Evolutionary conservation across 805 yeast species (phyloP).

Genomic region (Saccharomyces jurei): DNA sequence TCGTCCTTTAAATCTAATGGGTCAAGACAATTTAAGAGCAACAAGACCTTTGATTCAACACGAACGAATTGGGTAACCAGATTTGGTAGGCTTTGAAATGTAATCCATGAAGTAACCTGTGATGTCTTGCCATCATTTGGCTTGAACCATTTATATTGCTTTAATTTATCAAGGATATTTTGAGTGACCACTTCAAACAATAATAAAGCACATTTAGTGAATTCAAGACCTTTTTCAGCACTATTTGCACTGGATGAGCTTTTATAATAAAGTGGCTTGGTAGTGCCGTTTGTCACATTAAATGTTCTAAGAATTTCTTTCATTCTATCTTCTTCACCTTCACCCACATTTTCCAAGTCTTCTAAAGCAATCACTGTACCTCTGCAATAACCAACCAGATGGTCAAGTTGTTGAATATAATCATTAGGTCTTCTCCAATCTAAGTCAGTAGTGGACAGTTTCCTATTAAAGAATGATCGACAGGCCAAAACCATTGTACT

Average conservation of each 20-base stretch:
- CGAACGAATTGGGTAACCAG: slow-evolving; percentile 25
- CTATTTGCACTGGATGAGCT: background rate
- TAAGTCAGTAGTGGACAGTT: slow-evolving; percentile 5
- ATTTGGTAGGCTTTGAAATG: slow-evolving; percentile 33
- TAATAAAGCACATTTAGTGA: slow-evolving; percentile 23
- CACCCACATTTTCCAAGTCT: slow-evolving; percentile 7
- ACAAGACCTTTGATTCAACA: slow-evolving; percentile 42
- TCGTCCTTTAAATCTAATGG: slow-evolving; percentile 55
- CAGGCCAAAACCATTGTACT: slow-evolving; percentile 19
- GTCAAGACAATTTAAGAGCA: slow-evolving; percentile 57
- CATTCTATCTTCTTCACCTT: slow-evolving; percentile 7
- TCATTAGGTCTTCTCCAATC: slow-evolving; percentile 25
- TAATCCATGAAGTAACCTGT: slow-evolving; percentile 17
- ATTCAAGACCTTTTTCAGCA: slow-evolving; percentile 2
- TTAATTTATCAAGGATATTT: background rate
- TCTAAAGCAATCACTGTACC: slow-evolving; percentile 15
- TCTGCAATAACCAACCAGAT: slow-evolving; percentile 14
- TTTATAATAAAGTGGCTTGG: slow-evolving; percentile 7
- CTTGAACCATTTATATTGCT: slow-evolving; percentile 10
- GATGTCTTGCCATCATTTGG: slow-evolving; percentile 16
- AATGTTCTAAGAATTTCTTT: slow-evolving; percentile 3
- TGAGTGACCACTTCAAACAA: slow-evolving; percentile 10
- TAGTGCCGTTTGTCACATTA: slow-evolving; percentile 4
- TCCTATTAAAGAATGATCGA: slow-evolving; percentile 15
- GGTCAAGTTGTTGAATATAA: slow-evolving; percentile 17